Percentiles rank a stretch among this genome's conserved stretches.
Evolutionary conservation across 345 rosid species (phyloP).

Genomic region (Murraya paniculata): DNA sequence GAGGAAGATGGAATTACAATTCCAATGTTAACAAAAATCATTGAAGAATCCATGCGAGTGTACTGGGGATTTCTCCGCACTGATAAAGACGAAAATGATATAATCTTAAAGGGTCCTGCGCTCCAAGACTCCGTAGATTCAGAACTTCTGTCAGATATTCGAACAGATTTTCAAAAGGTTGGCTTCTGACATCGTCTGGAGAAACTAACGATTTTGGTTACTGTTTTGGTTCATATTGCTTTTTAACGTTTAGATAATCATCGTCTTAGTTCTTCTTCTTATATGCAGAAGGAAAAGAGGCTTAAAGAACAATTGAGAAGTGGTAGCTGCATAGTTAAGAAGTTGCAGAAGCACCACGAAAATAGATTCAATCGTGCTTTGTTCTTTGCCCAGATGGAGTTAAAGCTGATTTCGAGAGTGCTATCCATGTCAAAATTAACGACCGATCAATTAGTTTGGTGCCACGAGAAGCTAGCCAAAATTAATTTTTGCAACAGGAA

Average conservation of each 20-base stretch:
- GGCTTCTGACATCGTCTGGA: neutral
- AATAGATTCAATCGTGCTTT: conserved; percentile 32
- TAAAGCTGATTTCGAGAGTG: conserved; percentile 66
- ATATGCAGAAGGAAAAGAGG: conserved; percentile 64
- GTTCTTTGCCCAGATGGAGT: conserved; percentile 54
- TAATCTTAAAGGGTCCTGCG: conserved; percentile 27
- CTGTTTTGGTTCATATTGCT: neutral
- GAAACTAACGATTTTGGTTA: neutral
- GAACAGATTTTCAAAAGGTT: conserved; percentile 66
- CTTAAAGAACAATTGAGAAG: conserved; percentile 66
- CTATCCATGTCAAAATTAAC: conserved; percentile 57
- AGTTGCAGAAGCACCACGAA: conserved; percentile 54
- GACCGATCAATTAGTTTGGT: conserved; percentile 73
- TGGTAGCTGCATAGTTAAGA: conserved; percentile 55
- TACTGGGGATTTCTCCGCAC: conserved; percentile 64
- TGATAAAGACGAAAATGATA: conserved; percentile 43
- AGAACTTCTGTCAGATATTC: conserved; percentile 45
- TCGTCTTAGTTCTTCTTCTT: neutral
- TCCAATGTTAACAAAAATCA: conserved; percentile 32
- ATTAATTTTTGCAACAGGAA: conserved; percentile 46
- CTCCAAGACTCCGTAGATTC: conserved; percentile 46
- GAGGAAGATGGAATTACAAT: conserved; percentile 42
- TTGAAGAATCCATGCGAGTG: conserved; percentile 46
- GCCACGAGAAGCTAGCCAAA: conserved; percentile 57
- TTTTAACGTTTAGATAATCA: neutral